phyloP scores from a whole-genome alignment of 768 basidiomycete species.

The Sistotremastrum suecicum region DNA sequence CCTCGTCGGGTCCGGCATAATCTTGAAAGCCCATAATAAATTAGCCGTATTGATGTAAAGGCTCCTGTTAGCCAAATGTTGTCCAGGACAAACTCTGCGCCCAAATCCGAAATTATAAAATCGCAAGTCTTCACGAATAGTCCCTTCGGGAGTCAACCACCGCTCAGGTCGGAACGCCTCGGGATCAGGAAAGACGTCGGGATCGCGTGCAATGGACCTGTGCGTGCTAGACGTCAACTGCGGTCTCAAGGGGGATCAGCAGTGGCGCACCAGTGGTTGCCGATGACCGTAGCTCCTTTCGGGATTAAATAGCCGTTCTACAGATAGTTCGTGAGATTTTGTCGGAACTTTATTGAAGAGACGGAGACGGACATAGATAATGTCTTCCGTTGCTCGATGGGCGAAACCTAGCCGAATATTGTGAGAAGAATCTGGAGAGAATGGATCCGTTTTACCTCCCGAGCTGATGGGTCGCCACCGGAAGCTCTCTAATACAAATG shows the following conservation, averaged over 20 bases:
- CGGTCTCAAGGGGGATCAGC: too few species aligned
- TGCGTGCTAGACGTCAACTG: too few species aligned
- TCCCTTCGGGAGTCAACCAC: slow-evolving; percentile 1
- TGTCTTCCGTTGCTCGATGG: slow-evolving; percentile 50
- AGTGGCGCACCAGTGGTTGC: slow-evolving; percentile 21
- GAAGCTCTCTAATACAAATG: slow-evolving; percentile 26
- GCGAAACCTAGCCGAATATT: slow-evolving; percentile 36
- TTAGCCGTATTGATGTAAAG: slow-evolving; percentile 53
- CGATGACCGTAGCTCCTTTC: slow-evolving; percentile 22
- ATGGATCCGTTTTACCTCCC: slow-evolving; percentile 12
- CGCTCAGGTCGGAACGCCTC: slow-evolving; percentile 9
- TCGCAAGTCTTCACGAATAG: background rate
- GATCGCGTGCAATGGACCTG: slow-evolving; percentile 10
- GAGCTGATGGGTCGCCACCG: slow-evolving; percentile 28
- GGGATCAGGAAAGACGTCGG: slow-evolving; percentile 10
- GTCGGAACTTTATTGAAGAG: slow-evolving; percentile 4
- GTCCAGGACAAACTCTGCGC: slow-evolving; percentile 50
- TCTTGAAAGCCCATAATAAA: slow-evolving; percentile 49
- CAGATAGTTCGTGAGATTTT: background rate
- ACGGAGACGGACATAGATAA: slow-evolving; percentile 34
- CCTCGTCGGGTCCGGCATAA: slow-evolving; percentile 32
- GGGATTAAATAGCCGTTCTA: slow-evolving; percentile 29
- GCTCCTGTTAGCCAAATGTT: slow-evolving; percentile 44
- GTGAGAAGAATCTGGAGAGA: background rate
- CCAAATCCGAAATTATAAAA: slow-evolving; percentile 1